These are phyloP conservation scores for Xylaria sp. DNA, from an alignment of 2,329 filamentous ascomycete genomes.

Conservation along the genomic window DNA sequence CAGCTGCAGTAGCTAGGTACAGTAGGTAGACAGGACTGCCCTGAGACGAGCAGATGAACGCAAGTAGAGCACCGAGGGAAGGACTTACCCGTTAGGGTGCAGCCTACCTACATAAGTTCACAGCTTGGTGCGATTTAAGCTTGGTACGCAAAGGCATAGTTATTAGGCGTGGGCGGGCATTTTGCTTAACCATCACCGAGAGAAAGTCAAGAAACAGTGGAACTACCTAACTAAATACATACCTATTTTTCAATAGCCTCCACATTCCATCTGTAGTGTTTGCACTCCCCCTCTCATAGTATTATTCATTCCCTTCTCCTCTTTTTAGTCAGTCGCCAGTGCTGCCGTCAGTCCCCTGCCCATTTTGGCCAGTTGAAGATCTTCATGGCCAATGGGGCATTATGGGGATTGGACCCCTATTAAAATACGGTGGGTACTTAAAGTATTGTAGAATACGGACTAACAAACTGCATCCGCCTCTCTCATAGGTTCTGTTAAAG, in stretches of 20 bases:
- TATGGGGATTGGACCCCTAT: slow-evolving; percentile 29
- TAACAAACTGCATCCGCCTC: background rate
- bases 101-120: background rate
- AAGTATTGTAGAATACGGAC: no score
- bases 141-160: no score
- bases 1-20: background rate
- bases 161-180: no score
- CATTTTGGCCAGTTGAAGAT: slow-evolving; percentile 10
- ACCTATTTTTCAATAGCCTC: background rate
- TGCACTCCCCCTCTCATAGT: background rate
- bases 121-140: background rate
- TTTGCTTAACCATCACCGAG: no score
- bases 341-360: background rate
- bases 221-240: no score
- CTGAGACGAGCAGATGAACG: background rate
- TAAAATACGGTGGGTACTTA: background rate
- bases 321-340: slow-evolving; percentile 7
- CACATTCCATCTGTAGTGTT: background rate
- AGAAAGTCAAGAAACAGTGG: no score
- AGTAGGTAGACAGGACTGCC: background rate
- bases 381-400: slow-evolving; percentile 6
- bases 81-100: slow-evolving; percentile 13
- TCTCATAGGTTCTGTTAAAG: background rate
- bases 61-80: background rate
- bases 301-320: background rate